Percentiles rank a stretch among this genome's conserved stretches.
phyloP scores from a whole-genome alignment of 441 rosid genomes.

The Raphanus hybrid region DNA sequence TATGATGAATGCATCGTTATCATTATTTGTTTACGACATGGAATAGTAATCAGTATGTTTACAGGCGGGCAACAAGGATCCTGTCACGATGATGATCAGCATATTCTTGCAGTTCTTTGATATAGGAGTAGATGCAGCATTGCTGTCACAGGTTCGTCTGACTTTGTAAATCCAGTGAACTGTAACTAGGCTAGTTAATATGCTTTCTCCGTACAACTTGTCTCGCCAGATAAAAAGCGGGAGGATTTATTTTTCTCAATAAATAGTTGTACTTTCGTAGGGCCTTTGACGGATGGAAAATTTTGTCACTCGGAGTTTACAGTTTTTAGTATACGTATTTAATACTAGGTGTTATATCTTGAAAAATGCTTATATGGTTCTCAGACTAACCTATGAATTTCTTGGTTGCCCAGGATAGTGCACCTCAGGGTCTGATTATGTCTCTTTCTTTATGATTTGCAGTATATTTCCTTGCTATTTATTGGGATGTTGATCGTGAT shows the following conservation, averaged over 20 bases:
- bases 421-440: conserved; percentile 14
- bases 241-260: background rate
- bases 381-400: too few relatives aligned
- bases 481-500: conserved; percentile 94
- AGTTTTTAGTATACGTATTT: background rate
- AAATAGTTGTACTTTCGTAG: background rate
- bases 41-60: conserved; percentile 25
- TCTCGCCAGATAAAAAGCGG: conserved; percentile 12
- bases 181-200: too few relatives aligned
- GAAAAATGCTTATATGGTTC: background rate
- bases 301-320: background rate
- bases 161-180: background rate
- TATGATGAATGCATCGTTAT: too few relatives aligned
- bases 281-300: conserved; percentile 4
- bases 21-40: conserved; percentile 22
- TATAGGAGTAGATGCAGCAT: conserved; percentile 91
- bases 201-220: conserved; percentile 6
- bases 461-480: conserved; percentile 94
- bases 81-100: conserved; percentile 93
- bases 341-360: background rate
- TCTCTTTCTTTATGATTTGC: conserved; percentile 40
- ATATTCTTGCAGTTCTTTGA: conserved; percentile 97
- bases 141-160: conserved; percentile 86
- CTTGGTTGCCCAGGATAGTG: conserved; percentile 14
- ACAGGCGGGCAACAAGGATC: conserved; percentile 99